Percentiles rank a stretch among this genome's conserved stretches.
These are phyloP conservation scores for Diphasiastrum complanatum DNA, from an alignment of 83 land plant genomes.

Conservation along the genomic window DNA sequence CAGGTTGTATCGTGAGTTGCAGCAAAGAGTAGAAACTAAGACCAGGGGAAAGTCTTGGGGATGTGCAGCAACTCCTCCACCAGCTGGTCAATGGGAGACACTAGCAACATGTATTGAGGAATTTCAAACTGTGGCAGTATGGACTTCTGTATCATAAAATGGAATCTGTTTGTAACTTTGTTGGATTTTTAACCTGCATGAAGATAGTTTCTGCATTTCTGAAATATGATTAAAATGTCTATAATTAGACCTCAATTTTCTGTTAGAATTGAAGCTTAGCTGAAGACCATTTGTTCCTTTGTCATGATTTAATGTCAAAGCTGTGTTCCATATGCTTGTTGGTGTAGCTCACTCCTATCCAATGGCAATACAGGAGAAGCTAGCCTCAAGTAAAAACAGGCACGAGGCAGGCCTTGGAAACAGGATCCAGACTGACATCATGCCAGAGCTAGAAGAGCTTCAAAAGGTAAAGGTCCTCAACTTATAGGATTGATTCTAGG, in stretches of 20 bases:
- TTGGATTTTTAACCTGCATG: neutral
- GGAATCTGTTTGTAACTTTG: neutral
- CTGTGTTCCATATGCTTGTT: no score
- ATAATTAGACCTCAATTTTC: no score
- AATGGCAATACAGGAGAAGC: constrained; percentile 51
- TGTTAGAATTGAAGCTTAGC: no score
- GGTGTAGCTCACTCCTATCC: neutral
- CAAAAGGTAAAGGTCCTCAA: constrained; percentile 49
- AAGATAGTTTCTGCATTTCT: neutral
- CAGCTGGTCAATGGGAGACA: constrained; percentile 80
- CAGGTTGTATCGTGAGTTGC: constrained; percentile 77
- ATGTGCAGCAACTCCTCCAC: constrained; percentile 33
- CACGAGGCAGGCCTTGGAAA: constrained; percentile 81
- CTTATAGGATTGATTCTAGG: neutral
- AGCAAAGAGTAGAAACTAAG: constrained; percentile 48
- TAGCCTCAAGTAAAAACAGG: constrained; percentile 65
- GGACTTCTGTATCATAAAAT: constrained; percentile 11
- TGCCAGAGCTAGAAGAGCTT: constrained; percentile 81
- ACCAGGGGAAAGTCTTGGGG: constrained; percentile 49
- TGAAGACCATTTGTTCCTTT: no score
- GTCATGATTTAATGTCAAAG: no score
- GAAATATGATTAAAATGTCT: no score
- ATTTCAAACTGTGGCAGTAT: constrained; percentile 81
- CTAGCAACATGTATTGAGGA: constrained; percentile 91
- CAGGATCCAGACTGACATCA: constrained; percentile 66